Conservation (phyloP, 345 rosid species). For the Psidium guajava region DNA sequence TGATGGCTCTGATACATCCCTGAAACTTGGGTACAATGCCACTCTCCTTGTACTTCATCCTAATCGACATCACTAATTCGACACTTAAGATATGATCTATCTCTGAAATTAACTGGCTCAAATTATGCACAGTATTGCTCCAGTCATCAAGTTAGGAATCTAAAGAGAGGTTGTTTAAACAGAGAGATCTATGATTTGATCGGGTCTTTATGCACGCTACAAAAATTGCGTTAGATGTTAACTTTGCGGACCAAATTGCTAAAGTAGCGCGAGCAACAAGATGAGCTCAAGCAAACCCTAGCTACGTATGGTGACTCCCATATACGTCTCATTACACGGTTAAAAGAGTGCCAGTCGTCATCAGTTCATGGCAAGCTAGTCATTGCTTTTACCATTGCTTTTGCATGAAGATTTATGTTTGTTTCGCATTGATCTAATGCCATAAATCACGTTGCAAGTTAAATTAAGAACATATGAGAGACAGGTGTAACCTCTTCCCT, state of each 20-base stretch:
- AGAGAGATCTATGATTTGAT: not conserved
- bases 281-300: not conserved
- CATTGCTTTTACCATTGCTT: not conserved
- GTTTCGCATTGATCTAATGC: not conserved
- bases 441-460: not conserved
- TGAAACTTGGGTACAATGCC: slow-evolving; percentile 29
- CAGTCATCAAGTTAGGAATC: not conserved
- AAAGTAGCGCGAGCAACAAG: not conserved
- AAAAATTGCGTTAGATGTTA: not conserved
- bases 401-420: not conserved
- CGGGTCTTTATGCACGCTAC: not conserved
- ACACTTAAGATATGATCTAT: not conserved
- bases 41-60: not conserved
- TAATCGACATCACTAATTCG: not conserved
- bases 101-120: not conserved
- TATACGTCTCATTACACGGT: not conserved
- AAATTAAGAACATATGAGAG: no score
- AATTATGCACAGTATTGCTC: not conserved
- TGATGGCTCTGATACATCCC: slow-evolving; percentile 47
- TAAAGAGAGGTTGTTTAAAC: not conserved
- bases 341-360: not conserved
- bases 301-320: not conserved
- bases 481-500: no score
- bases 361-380: not conserved
- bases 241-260: not conserved